These are phyloP conservation scores for Cyclocybe aegerita DNA, from an alignment of 768 basidiomycete species.

Conservation along the genomic window DNA sequence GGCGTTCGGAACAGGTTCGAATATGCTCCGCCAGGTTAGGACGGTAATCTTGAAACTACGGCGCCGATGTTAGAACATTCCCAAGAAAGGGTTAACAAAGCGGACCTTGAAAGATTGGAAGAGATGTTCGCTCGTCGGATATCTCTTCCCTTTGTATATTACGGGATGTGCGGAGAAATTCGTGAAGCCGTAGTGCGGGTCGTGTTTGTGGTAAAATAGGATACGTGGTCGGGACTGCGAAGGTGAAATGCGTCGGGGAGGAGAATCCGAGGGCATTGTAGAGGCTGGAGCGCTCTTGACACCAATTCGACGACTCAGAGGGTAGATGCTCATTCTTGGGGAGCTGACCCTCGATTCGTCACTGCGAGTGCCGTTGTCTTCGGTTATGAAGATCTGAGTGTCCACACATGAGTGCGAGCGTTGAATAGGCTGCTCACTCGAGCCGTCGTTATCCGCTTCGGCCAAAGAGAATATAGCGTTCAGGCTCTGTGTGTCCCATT, in stretches of 20 bases:
- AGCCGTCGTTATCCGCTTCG: conserved; percentile 28
- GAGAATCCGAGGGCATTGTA: conserved; percentile 7
- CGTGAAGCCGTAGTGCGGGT: conserved; percentile 70
- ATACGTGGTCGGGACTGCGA: conserved; percentile 36
- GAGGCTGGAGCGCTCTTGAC: conserved; percentile 20
- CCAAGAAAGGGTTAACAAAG: background rate
- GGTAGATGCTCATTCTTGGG: conserved; percentile 22
- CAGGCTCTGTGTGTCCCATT: conserved; percentile 40
- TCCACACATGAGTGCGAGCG: conserved; percentile 30
- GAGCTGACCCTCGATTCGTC: conserved; percentile 16
- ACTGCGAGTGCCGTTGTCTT: conserved; percentile 17
- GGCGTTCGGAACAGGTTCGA: conserved; percentile 58
- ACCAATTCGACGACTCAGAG: conserved; percentile 19
- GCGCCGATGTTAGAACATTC: background rate
- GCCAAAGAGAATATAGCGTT: conserved; percentile 39
- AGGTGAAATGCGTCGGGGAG: conserved; percentile 10
- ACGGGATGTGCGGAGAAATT: conserved; percentile 73
- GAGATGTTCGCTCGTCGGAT: conserved; percentile 77
- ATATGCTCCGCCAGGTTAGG: conserved; percentile 71
- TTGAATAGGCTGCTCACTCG: conserved; percentile 27
- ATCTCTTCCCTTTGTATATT: conserved; percentile 57
- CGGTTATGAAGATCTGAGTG: conserved; percentile 24
- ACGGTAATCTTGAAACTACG: conserved; percentile 56
- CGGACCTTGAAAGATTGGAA: conserved; percentile 73
- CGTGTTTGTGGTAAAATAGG: conserved; percentile 63